Conservation (phyloP, 306 rosid species). For the Gastrolobium bilobum region DNA sequence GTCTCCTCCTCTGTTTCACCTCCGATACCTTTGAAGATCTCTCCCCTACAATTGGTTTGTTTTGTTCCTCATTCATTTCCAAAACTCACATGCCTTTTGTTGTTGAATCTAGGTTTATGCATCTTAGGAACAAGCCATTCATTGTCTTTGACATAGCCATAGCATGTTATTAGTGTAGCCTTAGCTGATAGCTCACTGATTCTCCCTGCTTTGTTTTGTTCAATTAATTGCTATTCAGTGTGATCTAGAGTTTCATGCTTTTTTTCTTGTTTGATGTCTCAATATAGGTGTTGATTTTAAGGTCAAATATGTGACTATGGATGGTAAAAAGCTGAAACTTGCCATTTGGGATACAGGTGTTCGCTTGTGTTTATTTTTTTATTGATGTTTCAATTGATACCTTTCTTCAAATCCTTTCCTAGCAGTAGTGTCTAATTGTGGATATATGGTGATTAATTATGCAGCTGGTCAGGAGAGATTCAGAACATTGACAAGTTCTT, state of each 20-base stretch:
- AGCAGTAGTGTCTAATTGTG: neutral
- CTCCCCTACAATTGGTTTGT: constrained; percentile 86
- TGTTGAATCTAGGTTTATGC: neutral
- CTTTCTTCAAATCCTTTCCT: neutral
- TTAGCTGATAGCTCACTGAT: neutral
- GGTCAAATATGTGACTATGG: constrained; percentile 68
- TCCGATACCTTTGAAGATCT: constrained; percentile 84
- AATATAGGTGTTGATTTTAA: constrained; percentile 86
- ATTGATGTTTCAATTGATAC: constrained; percentile 11
- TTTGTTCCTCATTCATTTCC: neutral
- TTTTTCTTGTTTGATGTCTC: constrained; percentile 16
- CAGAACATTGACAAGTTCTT: constrained; percentile 95
- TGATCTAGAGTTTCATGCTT: constrained; percentile 25
- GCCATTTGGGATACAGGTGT: constrained; percentile 93
- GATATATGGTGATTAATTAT: constrained; percentile 42
- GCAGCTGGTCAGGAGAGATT: constrained; percentile 99
- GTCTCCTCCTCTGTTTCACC: constrained; percentile 92
- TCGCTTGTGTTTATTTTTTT: constrained; percentile 6
- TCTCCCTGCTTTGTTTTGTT: neutral
- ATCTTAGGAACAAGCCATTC: constrained; percentile 23
- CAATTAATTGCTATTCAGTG: neutral
- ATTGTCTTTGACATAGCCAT: constrained; percentile 1
- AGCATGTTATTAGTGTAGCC: neutral
- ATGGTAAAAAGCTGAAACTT: constrained; percentile 81
- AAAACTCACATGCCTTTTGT: neutral